Evolutionary conservation across 805 yeast species (phyloP), one percentile per base, ranked within the genome.

Genomic region (Cyberlindnera maclurae): DNA sequence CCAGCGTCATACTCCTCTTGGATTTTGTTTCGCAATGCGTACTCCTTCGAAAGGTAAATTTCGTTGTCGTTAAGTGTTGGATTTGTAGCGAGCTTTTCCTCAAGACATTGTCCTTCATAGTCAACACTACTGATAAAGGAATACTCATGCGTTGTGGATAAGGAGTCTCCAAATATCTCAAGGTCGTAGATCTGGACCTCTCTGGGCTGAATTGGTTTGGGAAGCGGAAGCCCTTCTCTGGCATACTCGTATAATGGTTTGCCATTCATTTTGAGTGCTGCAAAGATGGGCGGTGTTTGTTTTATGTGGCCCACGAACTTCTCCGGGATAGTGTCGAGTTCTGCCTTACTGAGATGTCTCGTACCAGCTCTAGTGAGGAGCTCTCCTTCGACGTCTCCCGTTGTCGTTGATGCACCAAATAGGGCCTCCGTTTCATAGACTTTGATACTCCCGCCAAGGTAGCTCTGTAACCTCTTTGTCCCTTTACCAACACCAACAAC

Each of bases 161-260:
- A 59, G 1, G 76, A 70, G 37, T 79, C 83, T 9, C 65, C 65
- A 31, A 65, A 63, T 1, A 89, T 61, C 10, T 68, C 66, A 31
- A 87, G 52, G 28, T 69, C 71, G 47, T 65, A 61, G 3, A 93
- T 71, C 24, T 66, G 69, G 12, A 87, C 87, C 22, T 76, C 75
- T 48, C 98, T 71, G 2, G 84, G 73, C 51, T 83, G 78, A 37
- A 94, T 86, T n/a, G 81, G 73, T 36, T 75, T 71, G 0, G 98
- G 98, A 15, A 93, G 68, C 0, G 96, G 90, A 18, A 73, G 65
- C 0, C 94, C 94, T 45, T 82, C 75, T 46, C 98, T 71, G 2
- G 98, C 98, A 58, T 93, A 93, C 52, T 90, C 96, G 57, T 94
- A 88, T 34, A 94, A 64, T 4, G 95, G 94, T 62, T 80, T 87